A percentile compares a stretch with the other conserved stretches of the same genome.
phyloP scores from a whole-genome alignment of 2,329 filamentous ascomycete genomes.

The Diaporthe citriasiana region DNA sequence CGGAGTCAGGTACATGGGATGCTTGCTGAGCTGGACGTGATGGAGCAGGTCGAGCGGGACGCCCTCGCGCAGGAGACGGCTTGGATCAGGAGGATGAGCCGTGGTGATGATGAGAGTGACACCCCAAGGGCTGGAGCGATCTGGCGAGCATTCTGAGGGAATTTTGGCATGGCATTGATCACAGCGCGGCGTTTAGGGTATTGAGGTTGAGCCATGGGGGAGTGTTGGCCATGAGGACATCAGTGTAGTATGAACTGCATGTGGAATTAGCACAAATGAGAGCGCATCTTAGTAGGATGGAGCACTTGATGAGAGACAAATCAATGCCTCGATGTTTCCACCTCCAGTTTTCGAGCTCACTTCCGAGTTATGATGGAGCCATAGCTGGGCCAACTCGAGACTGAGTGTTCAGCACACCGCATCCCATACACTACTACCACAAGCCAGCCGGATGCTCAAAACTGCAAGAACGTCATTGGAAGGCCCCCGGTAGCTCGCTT shows the following conservation, averaged over 20 bases:
- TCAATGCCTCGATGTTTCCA: too few relatives aligned
- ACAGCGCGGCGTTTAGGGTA: slow-evolving; percentile 22
- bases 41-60: slow-evolving; percentile 73
- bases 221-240: not conserved
- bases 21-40: slow-evolving; percentile 72
- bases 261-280: not conserved
- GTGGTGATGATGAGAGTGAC: slow-evolving; percentile 51
- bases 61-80: slow-evolving; percentile 68
- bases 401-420: too few relatives aligned
- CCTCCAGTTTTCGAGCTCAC: not conserved
- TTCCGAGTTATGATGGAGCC: not conserved
- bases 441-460: too few relatives aligned
- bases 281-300: not conserved
- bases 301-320: not conserved
- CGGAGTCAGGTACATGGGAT: slow-evolving; percentile 68
- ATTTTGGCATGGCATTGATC: not conserved
- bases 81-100: slow-evolving; percentile 71
- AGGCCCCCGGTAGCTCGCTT: too few relatives aligned
- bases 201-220: not conserved
- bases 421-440: too few relatives aligned
- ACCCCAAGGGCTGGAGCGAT: slow-evolving; percentile 60
- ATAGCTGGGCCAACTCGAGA: too few relatives aligned
- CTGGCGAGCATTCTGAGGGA: slow-evolving; percentile 57
- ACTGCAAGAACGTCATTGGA: too few relatives aligned
- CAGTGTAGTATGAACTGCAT: not conserved